phyloP scores from a whole-genome alignment of 495 filamentous ascomycete genomes.

The Aspergillus carlsbadensis region DNA sequence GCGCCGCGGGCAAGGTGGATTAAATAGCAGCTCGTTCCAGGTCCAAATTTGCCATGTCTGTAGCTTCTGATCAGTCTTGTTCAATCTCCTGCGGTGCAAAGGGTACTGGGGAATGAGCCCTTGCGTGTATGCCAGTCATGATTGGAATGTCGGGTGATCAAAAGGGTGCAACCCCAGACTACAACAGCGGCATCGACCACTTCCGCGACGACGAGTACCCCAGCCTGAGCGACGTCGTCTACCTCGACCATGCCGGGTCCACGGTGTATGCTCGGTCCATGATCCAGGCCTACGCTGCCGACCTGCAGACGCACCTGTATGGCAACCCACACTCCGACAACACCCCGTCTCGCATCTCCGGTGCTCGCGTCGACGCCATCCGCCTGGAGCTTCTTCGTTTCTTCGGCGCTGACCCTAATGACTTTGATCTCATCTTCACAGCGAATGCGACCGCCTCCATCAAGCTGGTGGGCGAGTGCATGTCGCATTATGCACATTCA shows the following conservation, averaged over 20 bases:
- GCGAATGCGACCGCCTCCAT: constrained; percentile 70
- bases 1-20: not conserved
- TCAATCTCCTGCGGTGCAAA: not conserved
- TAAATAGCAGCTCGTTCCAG: not conserved
- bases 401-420: constrained; percentile 59
- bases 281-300: constrained; percentile 41
- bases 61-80: not conserved
- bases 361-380: constrained; percentile 58
- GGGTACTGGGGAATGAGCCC: not conserved
- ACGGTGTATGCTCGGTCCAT: constrained; percentile 65
- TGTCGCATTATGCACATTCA: constrained; percentile 3
- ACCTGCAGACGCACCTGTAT: constrained; percentile 61
- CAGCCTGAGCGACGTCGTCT: constrained; percentile 26
- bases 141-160: not conserved
- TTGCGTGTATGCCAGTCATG: not conserved
- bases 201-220: constrained; percentile 11
- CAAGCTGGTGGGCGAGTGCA: constrained; percentile 57
- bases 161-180: not conserved
- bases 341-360: constrained; percentile 59
- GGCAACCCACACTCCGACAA: constrained; percentile 78
- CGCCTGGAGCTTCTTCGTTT: constrained; percentile 58
- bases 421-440: constrained; percentile 69
- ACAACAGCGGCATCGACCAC: constrained; percentile 6
- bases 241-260: constrained; percentile 77
- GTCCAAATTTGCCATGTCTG: not conserved